Evolutionary conservation across 1,284 basidiomycete species (phyloP), one percentile per base, ranked within the genome.

Genomic region (Ceratobasidium sp.): DNA sequence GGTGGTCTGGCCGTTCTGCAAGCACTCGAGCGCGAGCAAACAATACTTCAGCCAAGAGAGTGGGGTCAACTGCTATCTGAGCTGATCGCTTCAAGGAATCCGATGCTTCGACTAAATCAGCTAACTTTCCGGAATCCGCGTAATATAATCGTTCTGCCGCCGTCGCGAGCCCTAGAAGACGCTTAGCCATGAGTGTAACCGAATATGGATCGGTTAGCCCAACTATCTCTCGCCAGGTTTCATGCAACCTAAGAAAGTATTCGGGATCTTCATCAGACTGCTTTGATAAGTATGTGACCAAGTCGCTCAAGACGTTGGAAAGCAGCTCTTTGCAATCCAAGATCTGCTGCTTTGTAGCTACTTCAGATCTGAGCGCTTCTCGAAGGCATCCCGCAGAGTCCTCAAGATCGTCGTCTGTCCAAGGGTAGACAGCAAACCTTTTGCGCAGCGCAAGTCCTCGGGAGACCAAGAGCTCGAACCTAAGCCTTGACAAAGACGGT

Each of bases 361-460:
- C n/a, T 8, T 34, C 46, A 28, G 8, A 28, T 14, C 41, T 26
- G 9, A 52, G 16, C 14, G 48, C 28, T 39, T 52, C 61, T 14
- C 48, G 46, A n/a, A 64, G 45, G 23, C 14, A 52, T 2, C 18
- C 21, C n/a, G 32, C 28, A 1, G 61, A 23, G 21, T 36, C 26
- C 39, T 64, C 61, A 3, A 52, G 61, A 21, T 64, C 61, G 14
- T 64, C 61, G 18, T n/a, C n/a, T n/a, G 43, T 16, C 12, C 23
- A 14, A 18, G 14, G 18, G 21, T 48, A 8, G 18, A 64, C 8
- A 8, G 12, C 3, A 23, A n/a, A 52, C 4, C 45, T 50, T 39
- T 64, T 45, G 28, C 21, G 45, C n/a, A 52, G 30, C 23, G 46
- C 43, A 36, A 23, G 30, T 16, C 23, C 61, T 21, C 34, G 45